These are phyloP conservation scores for Phytopythium kandeliae DNA, from an alignment of 352 stramenopile species.

Conservation along the genomic window DNA sequence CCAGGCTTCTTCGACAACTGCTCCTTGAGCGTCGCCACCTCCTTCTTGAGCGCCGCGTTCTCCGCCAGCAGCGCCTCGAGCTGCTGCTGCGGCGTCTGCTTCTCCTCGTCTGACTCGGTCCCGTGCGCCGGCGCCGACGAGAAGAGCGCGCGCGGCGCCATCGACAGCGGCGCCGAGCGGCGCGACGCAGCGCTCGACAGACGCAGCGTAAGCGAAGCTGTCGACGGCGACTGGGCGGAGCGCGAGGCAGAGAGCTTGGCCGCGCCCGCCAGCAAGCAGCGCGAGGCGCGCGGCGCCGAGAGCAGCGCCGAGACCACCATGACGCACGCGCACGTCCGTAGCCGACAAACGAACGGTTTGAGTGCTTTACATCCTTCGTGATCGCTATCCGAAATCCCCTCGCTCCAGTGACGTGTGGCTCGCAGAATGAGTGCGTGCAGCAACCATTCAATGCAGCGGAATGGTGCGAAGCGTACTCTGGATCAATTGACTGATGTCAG, in stretches of 20 bases:
- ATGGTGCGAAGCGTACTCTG: too few species aligned
- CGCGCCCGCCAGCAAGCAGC: conserved; percentile 21
- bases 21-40: conserved; percentile 54
- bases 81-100: conserved; percentile 38
- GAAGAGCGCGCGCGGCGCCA: conserved; percentile 22
- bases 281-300: conserved; percentile 8
- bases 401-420: too few species aligned
- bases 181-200: not conserved
- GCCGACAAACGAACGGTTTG: too few species aligned
- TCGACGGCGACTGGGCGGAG: not conserved
- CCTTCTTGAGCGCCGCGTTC: conserved; percentile 68
- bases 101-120: conserved; percentile 16
- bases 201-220: not conserved
- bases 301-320: not conserved
- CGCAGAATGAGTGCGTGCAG: too few species aligned
- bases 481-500: too few species aligned
- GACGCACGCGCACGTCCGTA: too few species aligned
- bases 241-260: conserved; percentile 9
- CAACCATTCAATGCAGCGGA: too few species aligned
- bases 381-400: too few species aligned
- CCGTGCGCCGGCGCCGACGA: conserved; percentile 36
- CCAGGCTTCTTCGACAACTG: conserved; percentile 59
- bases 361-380: too few species aligned
- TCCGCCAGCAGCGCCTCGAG: conserved; percentile 71
- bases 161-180: not conserved